Percentiles rank a stretch among this genome's conserved stretches.
phyloP scores from a whole-genome alignment of 805 yeast genomes.

The Wickerhamomyces xylosicus region DNA sequence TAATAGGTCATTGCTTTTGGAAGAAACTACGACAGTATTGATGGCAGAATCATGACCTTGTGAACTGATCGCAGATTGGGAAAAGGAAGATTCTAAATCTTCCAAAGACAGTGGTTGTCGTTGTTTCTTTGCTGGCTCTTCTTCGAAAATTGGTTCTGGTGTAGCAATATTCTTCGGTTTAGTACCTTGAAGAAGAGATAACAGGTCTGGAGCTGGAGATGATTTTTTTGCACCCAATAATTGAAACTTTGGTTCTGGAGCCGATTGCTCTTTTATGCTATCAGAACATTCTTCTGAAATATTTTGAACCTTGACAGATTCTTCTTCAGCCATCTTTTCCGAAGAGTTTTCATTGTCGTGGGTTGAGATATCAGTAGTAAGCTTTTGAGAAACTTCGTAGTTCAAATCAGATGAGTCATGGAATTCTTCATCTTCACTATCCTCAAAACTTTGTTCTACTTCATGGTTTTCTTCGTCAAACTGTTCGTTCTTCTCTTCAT shows the following conservation, averaged over 20 bases:
- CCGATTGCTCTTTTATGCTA: background rate
- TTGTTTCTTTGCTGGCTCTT: background rate
- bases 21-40: too few species aligned
- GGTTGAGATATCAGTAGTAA: background rate
- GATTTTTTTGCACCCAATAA: background rate
- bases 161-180: too few species aligned
- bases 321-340: too few species aligned
- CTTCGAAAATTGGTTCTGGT: too few species aligned
- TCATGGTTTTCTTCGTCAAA: background rate
- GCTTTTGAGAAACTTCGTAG: background rate
- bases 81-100: background rate
- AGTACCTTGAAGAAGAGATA: background rate
- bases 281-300: too few species aligned
- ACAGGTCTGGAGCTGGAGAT: background rate
- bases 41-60: too few species aligned
- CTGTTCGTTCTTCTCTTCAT: background rate
- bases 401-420: background rate
- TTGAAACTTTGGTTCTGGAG: background rate
- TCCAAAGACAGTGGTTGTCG: background rate
- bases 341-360: too few species aligned
- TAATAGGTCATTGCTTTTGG: background rate
- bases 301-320: too few species aligned
- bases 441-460: background rate
- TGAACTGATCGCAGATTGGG: background rate
- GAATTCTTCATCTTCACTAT: background rate